A percentile compares a stretch with the other conserved stretches of the same genome.
phyloP scores from a whole-genome alignment of 1,284 basidiomycete species.

The Earliella scabrosa region DNA sequence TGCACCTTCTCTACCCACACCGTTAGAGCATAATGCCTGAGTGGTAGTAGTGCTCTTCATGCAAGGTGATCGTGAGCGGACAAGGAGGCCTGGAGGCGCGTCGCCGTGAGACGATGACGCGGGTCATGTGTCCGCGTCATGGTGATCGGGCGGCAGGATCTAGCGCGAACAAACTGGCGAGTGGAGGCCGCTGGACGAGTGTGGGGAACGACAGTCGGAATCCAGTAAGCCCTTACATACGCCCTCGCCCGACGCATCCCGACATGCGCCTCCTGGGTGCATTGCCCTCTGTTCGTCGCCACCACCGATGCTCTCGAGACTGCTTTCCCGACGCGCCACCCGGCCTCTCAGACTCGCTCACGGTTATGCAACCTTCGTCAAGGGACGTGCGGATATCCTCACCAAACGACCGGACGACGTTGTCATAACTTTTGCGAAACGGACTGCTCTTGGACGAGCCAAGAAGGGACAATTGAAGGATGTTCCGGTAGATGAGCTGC shows the following conservation, averaged over 20 bases:
- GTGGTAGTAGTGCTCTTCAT: too few species aligned
- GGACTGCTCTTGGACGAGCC: conserved; percentile 77
- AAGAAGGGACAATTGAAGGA: conserved; percentile 86
- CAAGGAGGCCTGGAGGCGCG: neutral
- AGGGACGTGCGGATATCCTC: conserved; percentile 48
- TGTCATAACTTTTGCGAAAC: conserved; percentile 85
- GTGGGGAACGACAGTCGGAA: conserved; percentile 19
- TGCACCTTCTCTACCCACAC: too few species aligned
- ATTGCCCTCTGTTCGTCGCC: conserved; percentile 2
- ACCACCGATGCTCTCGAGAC: conserved; percentile 28
- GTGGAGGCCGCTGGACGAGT: conserved; percentile 3
- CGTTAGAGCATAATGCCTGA: too few species aligned
- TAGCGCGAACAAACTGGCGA: neutral
- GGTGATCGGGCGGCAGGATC: conserved; percentile 21
- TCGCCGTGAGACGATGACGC: neutral
- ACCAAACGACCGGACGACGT: conserved; percentile 79
- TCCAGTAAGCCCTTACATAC: conserved; percentile 8
- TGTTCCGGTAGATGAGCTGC: conserved; percentile 72
- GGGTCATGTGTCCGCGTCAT: conserved; percentile 25
- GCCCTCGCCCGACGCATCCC: neutral
- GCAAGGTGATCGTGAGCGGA: neutral
- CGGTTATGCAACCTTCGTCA: conserved; percentile 50
- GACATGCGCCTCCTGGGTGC: neutral
- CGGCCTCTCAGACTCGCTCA: conserved; percentile 34
- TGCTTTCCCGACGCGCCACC: conserved; percentile 10